These are phyloP conservation scores for Saksenaea vasiformis DNA, from an alignment of 371 early-diverging fungal genomes.

Conservation along the genomic window DNA sequence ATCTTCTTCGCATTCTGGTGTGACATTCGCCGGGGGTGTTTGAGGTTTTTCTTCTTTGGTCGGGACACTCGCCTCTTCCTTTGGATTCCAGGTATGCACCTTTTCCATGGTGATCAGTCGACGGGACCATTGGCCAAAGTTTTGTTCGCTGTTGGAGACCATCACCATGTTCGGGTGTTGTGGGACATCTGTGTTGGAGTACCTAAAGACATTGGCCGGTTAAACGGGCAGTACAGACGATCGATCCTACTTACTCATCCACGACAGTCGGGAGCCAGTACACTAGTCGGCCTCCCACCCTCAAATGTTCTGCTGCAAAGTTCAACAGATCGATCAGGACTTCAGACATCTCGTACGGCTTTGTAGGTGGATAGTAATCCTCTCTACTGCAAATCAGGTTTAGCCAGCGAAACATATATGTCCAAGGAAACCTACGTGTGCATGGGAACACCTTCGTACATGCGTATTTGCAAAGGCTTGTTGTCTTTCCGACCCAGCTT, in stretches of 20 bases:
- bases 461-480: slow-evolving; percentile 50
- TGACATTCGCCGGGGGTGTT: slow-evolving; percentile 19
- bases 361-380: slow-evolving; percentile 87
- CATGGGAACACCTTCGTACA: slow-evolving; percentile 67
- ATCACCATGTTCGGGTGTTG: slow-evolving; percentile 80
- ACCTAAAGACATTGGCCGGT: slow-evolving; percentile 30
- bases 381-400: slow-evolving; percentile 37
- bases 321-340: slow-evolving; percentile 82
- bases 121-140: slow-evolving; percentile 93
- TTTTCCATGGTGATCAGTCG: slow-evolving; percentile 96
- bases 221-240: neutral
- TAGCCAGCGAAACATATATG: neutral
- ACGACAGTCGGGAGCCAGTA: slow-evolving; percentile 96
- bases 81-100: slow-evolving; percentile 28
- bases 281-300: slow-evolving; percentile 87
- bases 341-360: slow-evolving; percentile 92
- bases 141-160: slow-evolving; percentile 89
- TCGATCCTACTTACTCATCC: slow-evolving; percentile 62
- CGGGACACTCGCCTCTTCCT: slow-evolving; percentile 6
- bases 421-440: slow-evolving; percentile 41
- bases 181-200: slow-evolving; percentile 80
- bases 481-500: slow-evolving; percentile 78
- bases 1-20: slow-evolving; percentile 29
- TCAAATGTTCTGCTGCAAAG: slow-evolving; percentile 82
- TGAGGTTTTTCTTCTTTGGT: slow-evolving; percentile 13